Conservation (phyloP, 1,139 yeast genomes). For the Candida sp. region DNA sequence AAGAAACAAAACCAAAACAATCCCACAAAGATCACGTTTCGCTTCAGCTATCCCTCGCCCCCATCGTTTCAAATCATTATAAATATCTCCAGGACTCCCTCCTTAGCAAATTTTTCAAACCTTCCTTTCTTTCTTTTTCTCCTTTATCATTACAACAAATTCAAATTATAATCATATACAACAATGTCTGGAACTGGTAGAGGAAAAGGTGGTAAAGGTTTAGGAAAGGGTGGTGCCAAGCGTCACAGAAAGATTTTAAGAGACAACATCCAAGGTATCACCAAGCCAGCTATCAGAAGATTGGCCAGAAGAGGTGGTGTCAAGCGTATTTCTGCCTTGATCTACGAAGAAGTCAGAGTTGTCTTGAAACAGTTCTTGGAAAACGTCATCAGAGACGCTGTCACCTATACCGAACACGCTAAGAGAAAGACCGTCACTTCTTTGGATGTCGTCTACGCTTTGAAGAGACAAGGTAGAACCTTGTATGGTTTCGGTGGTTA, state of each 20-base stretch:
- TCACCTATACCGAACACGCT: conserved; percentile 99
- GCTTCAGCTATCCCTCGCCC: background rate
- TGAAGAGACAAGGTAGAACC: conserved; percentile 99
- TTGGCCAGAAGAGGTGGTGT: conserved; percentile 99
- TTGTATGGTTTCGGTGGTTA: conserved; percentile 99
- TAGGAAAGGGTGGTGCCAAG: conserved; percentile 99
- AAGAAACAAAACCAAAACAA: background rate
- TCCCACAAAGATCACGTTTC: conserved; percentile 5
- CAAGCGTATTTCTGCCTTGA: conserved; percentile 98
- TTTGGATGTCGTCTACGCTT: conserved; percentile 97
- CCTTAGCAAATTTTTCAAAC: background rate
- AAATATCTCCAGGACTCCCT: background rate
- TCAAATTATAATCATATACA: background rate
- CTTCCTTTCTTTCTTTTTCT: background rate
- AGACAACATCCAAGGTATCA: conserved; percentile 99
- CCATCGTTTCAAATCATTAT: background rate
- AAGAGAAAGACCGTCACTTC: conserved; percentile 99
- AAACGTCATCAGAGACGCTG: conserved; percentile 98
- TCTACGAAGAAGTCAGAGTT: conserved; percentile 98
- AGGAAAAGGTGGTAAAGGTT: conserved; percentile 99
- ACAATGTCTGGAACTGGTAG: conserved; percentile 64
- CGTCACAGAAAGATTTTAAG: conserved; percentile 99
- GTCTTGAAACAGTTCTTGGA: conserved; percentile 96
- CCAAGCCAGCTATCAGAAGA: conserved; percentile 99
- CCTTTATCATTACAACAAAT: background rate